These are phyloP conservation scores for Akebia trifoliata DNA, from an alignment of 164 flowering plant species.

Conservation along the genomic window DNA sequence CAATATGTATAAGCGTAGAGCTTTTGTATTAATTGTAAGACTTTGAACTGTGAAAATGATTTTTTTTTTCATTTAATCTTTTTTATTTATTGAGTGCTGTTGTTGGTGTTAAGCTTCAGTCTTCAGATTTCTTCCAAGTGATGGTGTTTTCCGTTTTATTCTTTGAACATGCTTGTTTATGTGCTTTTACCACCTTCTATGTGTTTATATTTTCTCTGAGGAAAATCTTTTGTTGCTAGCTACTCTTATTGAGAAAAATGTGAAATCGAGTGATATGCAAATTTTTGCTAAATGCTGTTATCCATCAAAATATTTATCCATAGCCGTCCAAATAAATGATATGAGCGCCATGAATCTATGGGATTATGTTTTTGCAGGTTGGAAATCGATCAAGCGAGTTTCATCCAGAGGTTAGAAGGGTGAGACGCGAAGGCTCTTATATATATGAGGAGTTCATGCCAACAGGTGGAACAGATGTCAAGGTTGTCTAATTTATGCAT, in stretches of 20 bases:
- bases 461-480: slow-evolving; percentile 99
- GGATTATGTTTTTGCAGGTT: slow-evolving; percentile 43
- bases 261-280: neutral
- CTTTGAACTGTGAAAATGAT: too few relatives aligned
- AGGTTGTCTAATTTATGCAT: slow-evolving; percentile 42
- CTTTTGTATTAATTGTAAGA: too few relatives aligned
- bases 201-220: neutral
- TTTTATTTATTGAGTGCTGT: neutral
- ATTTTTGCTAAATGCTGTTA: neutral
- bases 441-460: slow-evolving; percentile 99
- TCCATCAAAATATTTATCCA: neutral
- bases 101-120: neutral
- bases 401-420: slow-evolving; percentile 96
- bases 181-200: neutral
- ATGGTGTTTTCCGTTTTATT: neutral
- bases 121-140: neutral
- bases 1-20: too few relatives aligned
- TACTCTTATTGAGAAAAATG: too few relatives aligned
- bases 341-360: neutral
- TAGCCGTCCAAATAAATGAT: neutral
- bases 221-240: neutral
- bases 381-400: slow-evolving; percentile 99
- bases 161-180: neutral
- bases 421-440: slow-evolving; percentile 95
- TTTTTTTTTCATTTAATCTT: neutral